Base-by-base conservation (phyloP, 2,329 filamentous ascomycete species). In the Cercospora sp. region DNA sequence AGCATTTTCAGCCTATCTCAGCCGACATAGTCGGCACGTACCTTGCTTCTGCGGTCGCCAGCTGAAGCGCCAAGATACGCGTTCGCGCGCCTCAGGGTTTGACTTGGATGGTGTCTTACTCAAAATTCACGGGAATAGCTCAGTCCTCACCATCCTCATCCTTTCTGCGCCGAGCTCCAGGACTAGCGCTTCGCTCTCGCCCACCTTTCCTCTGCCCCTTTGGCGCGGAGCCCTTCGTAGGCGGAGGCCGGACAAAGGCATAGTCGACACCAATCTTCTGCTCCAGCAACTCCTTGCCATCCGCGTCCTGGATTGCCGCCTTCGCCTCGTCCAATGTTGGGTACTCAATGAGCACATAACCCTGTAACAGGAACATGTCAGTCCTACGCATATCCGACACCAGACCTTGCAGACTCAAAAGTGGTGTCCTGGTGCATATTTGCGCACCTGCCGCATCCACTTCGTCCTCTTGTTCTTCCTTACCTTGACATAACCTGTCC, bases 401-500 rank as follows among this genome's bases (percentile, higher is more conserved):
- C 62, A 26, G 40, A 26, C 63, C 60, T 28, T 33, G 26, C 53
- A 13, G 23, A 4, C 8, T 48, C 36, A 26, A 10, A 48, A 23
- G 26, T 20, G 20, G 51, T 45, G 28, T 48, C 45, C 51, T 42
- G 58, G 58, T 61, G 42, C 64, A 58, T 55, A 3, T 6, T 8
- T 31, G 48, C 58, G 26, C 30, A 59, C 53, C 62, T 64, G 62
- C 26, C 64, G 26, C 58, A 53, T 59, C 51, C 51, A 51, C 31
- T 57, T 62, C 13, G 59, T 26, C 30, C 36, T 13, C 28, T 36
- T 33, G 33, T 55, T 68, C 23, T 36, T 51, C 10, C 68, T 33
- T 64, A 91, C 92, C 90, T 95, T 95, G 74, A 94, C 92, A 76
- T 94, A 95, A 78, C 92, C 92, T 69, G 90, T 94, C 75, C 92